These are phyloP conservation scores for Coniella vitis DNA, from an alignment of 2,329 filamentous ascomycete genomes.

Conservation along the genomic window DNA sequence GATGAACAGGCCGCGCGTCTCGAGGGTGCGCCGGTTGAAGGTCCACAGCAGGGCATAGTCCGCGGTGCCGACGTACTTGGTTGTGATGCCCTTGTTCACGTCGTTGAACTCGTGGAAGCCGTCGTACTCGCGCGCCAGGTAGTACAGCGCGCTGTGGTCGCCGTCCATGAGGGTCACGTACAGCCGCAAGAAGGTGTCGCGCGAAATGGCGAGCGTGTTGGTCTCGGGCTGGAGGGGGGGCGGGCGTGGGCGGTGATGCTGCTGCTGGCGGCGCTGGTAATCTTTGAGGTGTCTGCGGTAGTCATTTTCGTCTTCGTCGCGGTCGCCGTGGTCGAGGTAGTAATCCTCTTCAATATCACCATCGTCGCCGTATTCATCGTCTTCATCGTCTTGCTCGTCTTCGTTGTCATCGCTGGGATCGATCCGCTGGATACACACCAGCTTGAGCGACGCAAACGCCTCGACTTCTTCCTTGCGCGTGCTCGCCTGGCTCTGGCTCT, in stretches of 20 bases:
- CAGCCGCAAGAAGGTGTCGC: slow-evolving; percentile 19
- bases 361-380: not conserved
- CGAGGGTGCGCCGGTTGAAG: slow-evolving; percentile 15
- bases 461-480: slow-evolving; percentile 6
- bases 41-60: slow-evolving; percentile 23
- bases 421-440: slow-evolving; percentile 14
- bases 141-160: slow-evolving; percentile 20
- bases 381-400: not conserved
- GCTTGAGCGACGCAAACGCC: slow-evolving; percentile 15
- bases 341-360: no score
- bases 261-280: not conserved
- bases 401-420: not conserved
- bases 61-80: slow-evolving; percentile 20
- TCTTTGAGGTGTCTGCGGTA: not conserved
- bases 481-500: not conserved
- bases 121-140: slow-evolving; percentile 22
- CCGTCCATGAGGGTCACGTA: slow-evolving; percentile 20
- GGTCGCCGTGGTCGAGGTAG: no score
- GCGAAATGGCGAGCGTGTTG: slow-evolving; percentile 18
- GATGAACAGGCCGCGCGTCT: slow-evolving; percentile 20
- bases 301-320: not conserved
- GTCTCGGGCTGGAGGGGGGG: not conserved
- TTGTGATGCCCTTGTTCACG: slow-evolving; percentile 13
- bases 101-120: slow-evolving; percentile 22
- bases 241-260: not conserved